Evolutionary conservation across 202 grass and related monocot genomes (phyloP), one percentile per base, ranked within the genome.

Genomic region (Elaeis oleifera): DNA sequence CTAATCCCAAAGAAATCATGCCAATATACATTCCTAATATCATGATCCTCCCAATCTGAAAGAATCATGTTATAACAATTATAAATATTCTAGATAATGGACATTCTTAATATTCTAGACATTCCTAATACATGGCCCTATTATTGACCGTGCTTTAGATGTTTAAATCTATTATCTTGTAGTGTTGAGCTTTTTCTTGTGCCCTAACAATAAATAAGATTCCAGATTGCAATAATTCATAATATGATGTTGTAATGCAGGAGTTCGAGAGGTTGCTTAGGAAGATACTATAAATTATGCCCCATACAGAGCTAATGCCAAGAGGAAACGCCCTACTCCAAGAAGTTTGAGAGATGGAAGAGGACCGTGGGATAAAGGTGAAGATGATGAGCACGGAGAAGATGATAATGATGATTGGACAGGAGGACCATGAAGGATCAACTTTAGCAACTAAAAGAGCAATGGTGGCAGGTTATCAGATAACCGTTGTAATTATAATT

Each of bases 301-400:
- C 54, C 49, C 75, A 51, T 99, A 78, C 58, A 83, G 69, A 5
- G 60, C 84, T 51, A 75, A 58, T 17, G 68, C 82, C 59, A 88
- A 88, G 56, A 94, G 72, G 76, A 99, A 87, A 71, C 82, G 80
- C 16, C 82, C 82, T 28, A 87, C 88, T 27, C 94, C 88, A 8
- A 88, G 85, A 76, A 92, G 78, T 52, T 66, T 75, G 23, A 86
- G 78, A 76, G 70, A 79, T 51, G 87, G 88, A 73, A 94, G 73
- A 78, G 50, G 51, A 75, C 76, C 31, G 59, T 50, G 75, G 63
- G 71, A 70, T 69, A 71, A 39, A 65, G 62, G 53, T 21, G 82
- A 64, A 25, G 77, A 74, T 14, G 26, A 5, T 27, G 79, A 83
- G 26, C 4, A 27, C 5, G 26, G 26, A 27, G 26, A 27, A 27